Base-by-base conservation (phyloP, 2,329 filamentous ascomycete genomes). In the Akanthomyces lecanii region DNA sequence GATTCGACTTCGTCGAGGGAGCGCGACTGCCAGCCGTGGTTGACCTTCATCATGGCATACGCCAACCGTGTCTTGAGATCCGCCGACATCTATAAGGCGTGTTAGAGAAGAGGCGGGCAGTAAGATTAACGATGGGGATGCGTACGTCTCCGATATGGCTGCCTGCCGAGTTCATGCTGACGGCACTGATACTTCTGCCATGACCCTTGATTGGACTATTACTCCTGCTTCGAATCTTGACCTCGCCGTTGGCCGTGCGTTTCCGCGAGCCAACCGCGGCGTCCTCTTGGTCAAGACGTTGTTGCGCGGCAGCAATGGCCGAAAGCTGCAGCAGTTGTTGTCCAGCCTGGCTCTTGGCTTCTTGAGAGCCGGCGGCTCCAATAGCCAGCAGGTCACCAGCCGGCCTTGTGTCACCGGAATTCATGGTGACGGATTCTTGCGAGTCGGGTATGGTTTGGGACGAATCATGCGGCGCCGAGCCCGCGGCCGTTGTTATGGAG, bases 41-140 rank as follows among this genome's bases (percentile, higher is more conserved):
- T 91, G 47, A 97, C 90, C 75, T 97, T 97, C 72, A 96, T 84
- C 84, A 96, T 95, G 67, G 94, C 94, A 75, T 97, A 97, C 7
- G 92, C 91, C 33, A 98, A 82, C 69, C 92, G 89, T 57, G 92
- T 88, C 72, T 89, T 89, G 59, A 98, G 82, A 71, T 94, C 90
- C 61, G 88, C 85, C 47, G 91, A 92, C 61, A 91, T 78, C 89
- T 92, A 73, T 50, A n/a, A 23, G 30, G 50, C 38, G 8, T 40
- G 51, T 62, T 50, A 62, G 60, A n/a, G 23, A 38, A 10, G n/a
- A 40, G 38, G 14, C 38, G 14, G 14, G 38, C 12, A 40, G 38
- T 40, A 16, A 3, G 5, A 40, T 40, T 67, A 64, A 69, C 65
- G 68, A 45, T 1, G 21, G 21, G 8, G 21, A 21, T 67, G 80